phyloP scores from a whole-genome alignment of 2,329 filamentous ascomycete species.

The Cercospora sp. region DNA sequence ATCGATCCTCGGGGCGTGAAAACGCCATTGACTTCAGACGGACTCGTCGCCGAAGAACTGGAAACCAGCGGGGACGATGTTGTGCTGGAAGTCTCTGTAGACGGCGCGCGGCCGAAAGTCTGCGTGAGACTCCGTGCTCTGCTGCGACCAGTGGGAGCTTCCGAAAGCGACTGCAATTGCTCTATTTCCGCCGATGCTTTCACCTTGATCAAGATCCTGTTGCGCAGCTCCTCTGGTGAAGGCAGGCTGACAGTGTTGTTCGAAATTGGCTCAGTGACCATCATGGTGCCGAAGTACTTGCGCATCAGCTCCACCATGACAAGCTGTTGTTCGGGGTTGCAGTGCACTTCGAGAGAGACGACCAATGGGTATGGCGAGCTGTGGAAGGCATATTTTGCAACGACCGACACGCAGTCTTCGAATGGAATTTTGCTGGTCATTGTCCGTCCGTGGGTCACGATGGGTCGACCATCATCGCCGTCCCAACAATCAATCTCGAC shows the following conservation, averaged over 20 bases:
- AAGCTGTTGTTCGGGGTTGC: conserved; percentile 76
- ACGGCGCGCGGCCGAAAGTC: conserved; percentile 65
- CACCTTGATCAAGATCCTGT: conserved; percentile 88
- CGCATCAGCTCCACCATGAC: conserved; percentile 90
- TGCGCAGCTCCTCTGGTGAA: conserved; percentile 79
- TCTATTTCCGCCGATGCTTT: conserved; percentile 67
- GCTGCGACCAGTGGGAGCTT: conserved; percentile 39
- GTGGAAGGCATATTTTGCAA: conserved; percentile 91
- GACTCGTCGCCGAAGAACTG: conserved; percentile 52
- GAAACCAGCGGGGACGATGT: conserved; percentile 52
- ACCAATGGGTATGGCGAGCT: conserved; percentile 86
- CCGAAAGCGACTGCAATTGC: conserved; percentile 43
- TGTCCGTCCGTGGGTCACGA: conserved; percentile 88
- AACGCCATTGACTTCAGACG: conserved; percentile 49
- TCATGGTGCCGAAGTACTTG: conserved; percentile 74
- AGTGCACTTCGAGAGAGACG: conserved; percentile 95
- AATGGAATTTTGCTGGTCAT: conserved; percentile 88
- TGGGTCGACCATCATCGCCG: conserved; percentile 79
- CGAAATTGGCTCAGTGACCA: conserved; percentile 75
- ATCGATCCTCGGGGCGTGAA: conserved; percentile 55
- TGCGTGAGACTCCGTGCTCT: conserved; percentile 72
- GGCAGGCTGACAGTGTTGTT: conserved; percentile 69
- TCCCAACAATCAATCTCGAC: conserved; percentile 99
- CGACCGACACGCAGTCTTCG: conserved; percentile 84
- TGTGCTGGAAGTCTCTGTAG: conserved; percentile 59